Conservation (phyloP, 257 asterid species). For the Prunella vulgaris region DNA sequence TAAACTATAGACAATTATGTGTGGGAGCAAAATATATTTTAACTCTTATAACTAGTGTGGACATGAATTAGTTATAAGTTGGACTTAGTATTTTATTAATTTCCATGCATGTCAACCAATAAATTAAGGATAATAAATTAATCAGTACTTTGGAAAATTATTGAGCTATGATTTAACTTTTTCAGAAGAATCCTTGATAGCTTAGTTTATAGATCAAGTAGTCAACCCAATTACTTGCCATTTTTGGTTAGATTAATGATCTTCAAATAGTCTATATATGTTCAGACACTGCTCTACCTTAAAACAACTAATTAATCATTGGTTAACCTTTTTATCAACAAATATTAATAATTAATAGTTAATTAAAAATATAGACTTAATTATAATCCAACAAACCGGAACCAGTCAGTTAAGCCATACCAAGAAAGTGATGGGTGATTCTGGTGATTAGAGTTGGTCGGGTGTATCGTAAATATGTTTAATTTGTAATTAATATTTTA, state of each 20-base stretch:
- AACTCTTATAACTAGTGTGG: slow-evolving; percentile 24
- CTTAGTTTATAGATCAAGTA: slow-evolving; percentile 19
- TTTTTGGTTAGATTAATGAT: neutral
- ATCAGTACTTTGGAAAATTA: neutral
- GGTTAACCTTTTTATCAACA: too few species aligned
- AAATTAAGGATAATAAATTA: slow-evolving; percentile 9
- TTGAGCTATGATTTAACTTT: neutral
- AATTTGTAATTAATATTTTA: too few species aligned
- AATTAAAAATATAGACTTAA: neutral
- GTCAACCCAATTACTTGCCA: slow-evolving; percentile 20
- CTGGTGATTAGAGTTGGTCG: too few species aligned
- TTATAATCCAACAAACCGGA: neutral
- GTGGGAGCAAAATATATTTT: too few species aligned
- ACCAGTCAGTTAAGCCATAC: neutral
- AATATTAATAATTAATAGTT: too few species aligned
- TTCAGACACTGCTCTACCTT: neutral
- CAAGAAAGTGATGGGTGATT: slow-evolving; percentile 5
- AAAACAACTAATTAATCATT: neutral
- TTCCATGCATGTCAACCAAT: slow-evolving; percentile 13
- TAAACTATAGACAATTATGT: too few species aligned
- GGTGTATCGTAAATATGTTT: too few species aligned
- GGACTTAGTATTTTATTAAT: slow-evolving; percentile 23
- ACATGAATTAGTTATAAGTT: slow-evolving; percentile 16
- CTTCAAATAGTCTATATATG: neutral
- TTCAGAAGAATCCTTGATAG: slow-evolving; percentile 26